Base-by-base conservation (phyloP, 768 basidiomycete species). In the Pleurotus tuoliensis region DNA sequence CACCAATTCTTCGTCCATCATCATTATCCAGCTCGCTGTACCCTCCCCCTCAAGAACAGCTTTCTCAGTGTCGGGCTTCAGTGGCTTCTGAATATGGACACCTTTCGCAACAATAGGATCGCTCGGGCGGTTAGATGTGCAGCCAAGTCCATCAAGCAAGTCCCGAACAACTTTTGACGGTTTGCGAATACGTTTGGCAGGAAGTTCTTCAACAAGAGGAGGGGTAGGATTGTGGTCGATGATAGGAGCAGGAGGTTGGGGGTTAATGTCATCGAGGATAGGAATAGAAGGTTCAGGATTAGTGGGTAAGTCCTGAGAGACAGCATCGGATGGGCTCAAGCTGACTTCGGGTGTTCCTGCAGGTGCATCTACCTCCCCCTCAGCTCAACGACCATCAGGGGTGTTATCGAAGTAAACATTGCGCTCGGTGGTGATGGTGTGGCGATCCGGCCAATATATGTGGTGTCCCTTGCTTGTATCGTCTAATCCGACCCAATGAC, bases 401-500 rank as follows among this genome's bases (percentile, higher is more conserved):
- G 27, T n/a, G 39, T 16, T 48, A 40, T 64, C 57, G 39, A 68
- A 62, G 22, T 61, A 60, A 38, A 73, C 60, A 38, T 70, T 71
- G 8, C 66, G 62, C 61, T 75, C 67, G 5, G 71, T 66, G 1
- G 62, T 64, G 16, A 74, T 61, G 0, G 47, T 49, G 4, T 55
- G 48, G 38, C 55, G 56, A 7, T 64, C 58, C 3, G 67, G 60
- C 62, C 68, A 68, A 55, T 74, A 76, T 16, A 75, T 64, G 0
- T 61, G 61, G 34, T 70, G 66, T 0, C 65, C 69, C n/a, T 65
- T 69, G 51, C 67, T 70, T 20, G 70, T 59, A 1, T 64, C 53
- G 57, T 74, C 69, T 61, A 68, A 71, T 0, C 76, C 72, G 9
- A 77, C 59, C 69, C 70, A 78, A 8, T 58, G 57, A 0, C 71